Evolutionary conservation across 2,329 filamentous ascomycete species (phyloP).

Genomic region (Nothophoma quercina): DNA sequence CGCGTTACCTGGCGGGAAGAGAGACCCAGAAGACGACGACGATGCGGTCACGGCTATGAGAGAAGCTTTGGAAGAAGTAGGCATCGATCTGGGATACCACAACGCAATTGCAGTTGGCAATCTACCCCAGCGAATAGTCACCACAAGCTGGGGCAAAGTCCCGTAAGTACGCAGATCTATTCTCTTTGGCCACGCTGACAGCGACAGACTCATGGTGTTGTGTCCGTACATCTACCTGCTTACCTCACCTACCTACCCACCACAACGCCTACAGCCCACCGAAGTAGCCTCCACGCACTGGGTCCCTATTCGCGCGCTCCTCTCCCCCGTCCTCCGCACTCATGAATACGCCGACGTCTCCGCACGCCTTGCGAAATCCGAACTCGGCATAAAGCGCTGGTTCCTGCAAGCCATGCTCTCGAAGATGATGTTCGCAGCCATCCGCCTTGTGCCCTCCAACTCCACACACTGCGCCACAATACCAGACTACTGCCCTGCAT

Average conservation of each 20-base stretch:
- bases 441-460: conserved; percentile 68
- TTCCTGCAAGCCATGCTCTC: conserved; percentile 66
- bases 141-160: conserved; percentile 70
- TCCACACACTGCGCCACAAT: conserved; percentile 65
- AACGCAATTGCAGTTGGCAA: conserved; percentile 63
- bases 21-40: conserved; percentile 69
- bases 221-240: conserved; percentile 73
- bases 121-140: conserved; percentile 70
- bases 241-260: conserved; percentile 63
- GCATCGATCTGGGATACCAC: conserved; percentile 63
- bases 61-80: conserved; percentile 72
- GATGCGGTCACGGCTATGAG: conserved; percentile 69
- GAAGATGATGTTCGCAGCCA: conserved; percentile 72
- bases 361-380: conserved; percentile 65
- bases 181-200: background rate
- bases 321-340: conserved; percentile 67
- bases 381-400: conserved; percentile 62
- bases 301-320: conserved; percentile 69
- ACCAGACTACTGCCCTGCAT: conserved; percentile 56
- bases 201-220: conserved; percentile 67
- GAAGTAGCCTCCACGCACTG: conserved; percentile 75
- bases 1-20: conserved; percentile 71
- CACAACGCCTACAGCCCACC: conserved; percentile 69
- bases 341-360: conserved; percentile 70
- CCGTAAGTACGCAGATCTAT: conserved; percentile 56